Evolutionary conservation across 2,329 filamentous ascomycete species (phyloP).

Genomic region (Microsporum ferrugineum): DNA sequence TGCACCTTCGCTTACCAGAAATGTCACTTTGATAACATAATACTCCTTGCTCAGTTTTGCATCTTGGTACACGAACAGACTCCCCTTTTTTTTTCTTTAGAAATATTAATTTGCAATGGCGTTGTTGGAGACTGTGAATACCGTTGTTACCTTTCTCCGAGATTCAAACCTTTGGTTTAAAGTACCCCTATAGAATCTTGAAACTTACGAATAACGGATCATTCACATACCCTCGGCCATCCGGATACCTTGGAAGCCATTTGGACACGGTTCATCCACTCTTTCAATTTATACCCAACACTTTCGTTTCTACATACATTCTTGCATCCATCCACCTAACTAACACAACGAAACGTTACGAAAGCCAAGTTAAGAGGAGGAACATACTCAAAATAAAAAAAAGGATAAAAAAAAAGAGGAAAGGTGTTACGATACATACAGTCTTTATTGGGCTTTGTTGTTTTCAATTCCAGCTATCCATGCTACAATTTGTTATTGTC

Average conservation of each 20-base stretch:
- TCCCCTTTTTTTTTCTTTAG: background rate
- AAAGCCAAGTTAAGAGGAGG: background rate
- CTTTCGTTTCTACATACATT: slow-evolving; percentile 2
- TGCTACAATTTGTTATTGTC: background rate
- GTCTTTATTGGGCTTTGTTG: background rate
- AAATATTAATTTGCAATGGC: background rate
- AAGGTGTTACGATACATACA: slow-evolving; percentile 4
- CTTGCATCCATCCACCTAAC: background rate
- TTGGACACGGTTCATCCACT: background rate
- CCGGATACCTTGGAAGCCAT: background rate
- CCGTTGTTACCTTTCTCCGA: background rate
- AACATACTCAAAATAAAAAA: background rate
- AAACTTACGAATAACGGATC: background rate
- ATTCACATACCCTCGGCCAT: background rate
- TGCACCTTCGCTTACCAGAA: background rate
- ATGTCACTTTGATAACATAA: background rate
- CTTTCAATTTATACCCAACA: background rate
- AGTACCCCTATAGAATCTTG: slow-evolving; percentile 1
- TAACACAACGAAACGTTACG: background rate
- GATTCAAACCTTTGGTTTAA: background rate
- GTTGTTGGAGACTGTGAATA: slow-evolving; percentile 1
- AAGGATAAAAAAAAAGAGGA: background rate
- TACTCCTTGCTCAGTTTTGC: background rate
- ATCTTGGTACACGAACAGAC: background rate
- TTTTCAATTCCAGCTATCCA: background rate